A percentile compares a stretch with the other conserved stretches of the same genome.
Evolutionary conservation across 805 yeast genomes (phyloP).

Genomic region (Hanseniaspora vineae): DNA sequence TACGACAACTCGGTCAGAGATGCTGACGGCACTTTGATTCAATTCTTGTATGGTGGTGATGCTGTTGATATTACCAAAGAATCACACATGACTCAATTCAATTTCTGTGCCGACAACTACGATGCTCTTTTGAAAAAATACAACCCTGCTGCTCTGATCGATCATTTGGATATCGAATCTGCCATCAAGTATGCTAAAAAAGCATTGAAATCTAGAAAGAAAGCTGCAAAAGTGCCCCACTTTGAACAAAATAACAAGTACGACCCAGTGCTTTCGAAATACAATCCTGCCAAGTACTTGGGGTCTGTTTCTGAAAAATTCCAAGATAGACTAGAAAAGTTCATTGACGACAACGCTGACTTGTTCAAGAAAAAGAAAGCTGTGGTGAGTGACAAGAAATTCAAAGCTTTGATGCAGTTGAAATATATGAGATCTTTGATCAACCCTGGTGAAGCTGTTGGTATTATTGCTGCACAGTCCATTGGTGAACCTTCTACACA

Average conservation of each 20-base stretch:
- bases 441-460: conserved; percentile 96
- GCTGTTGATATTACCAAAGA: conserved; percentile 89
- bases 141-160: conserved; percentile 61
- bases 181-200: conserved; percentile 77
- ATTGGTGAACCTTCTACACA: conserved; percentile 99
- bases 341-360: conserved; percentile 41
- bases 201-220: conserved; percentile 56
- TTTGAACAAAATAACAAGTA: conserved; percentile 50
- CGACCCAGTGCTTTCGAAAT: conserved; percentile 80
- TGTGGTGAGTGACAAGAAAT: conserved; percentile 58
- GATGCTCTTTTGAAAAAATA: conserved; percentile 76
- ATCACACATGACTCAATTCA: conserved; percentile 85
- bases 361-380: conserved; percentile 39
- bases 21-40: conserved; percentile 85
- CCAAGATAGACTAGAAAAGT: conserved; percentile 65
- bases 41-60: conserved; percentile 96
- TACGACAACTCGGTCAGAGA: conserved; percentile 95
- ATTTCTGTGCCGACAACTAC: conserved; percentile 85
- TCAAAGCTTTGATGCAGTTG: conserved; percentile 93
- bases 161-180: conserved; percentile 69
- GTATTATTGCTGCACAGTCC: conserved; percentile 95
- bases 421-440: conserved; percentile 94
- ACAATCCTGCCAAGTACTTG: conserved; percentile 77
- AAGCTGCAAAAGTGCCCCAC: conserved; percentile 50
- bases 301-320: conserved; percentile 91